These are phyloP conservation scores for Aspergillus sp. DNA, from an alignment of 2,329 filamentous ascomycete species.

Conservation along the genomic window DNA sequence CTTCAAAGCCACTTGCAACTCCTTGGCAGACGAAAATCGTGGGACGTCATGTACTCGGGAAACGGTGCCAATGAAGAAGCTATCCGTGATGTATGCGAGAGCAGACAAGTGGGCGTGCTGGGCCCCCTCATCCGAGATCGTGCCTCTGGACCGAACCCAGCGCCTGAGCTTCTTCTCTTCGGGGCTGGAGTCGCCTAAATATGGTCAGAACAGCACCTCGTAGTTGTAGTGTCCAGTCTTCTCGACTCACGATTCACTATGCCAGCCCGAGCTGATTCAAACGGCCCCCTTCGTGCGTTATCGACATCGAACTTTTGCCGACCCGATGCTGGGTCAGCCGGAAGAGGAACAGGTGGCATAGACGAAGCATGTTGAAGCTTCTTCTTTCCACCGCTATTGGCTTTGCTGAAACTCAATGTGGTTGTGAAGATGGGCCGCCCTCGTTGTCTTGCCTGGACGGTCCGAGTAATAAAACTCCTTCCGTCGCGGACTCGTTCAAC, in stretches of 20 bases:
- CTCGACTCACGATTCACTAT: constrained; percentile 54
- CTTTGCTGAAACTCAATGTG: constrained; percentile 81
- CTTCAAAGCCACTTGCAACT: constrained; percentile 40
- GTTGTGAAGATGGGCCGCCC: constrained; percentile 93
- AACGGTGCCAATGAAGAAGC: constrained; percentile 89
- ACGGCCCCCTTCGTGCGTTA: constrained; percentile 49
- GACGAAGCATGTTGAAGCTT: constrained; percentile 65
- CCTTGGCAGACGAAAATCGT: constrained; percentile 61
- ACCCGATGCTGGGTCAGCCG: constrained; percentile 30
- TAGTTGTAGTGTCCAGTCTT: background rate
- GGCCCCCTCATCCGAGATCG: constrained; percentile 71
- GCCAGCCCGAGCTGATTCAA: constrained; percentile 58
- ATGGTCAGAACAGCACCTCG: constrained; percentile 2
- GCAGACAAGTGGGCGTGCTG: constrained; percentile 80
- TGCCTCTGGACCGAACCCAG: constrained; percentile 54
- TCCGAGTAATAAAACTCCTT: constrained; percentile 83
- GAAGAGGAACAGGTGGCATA: constrained; percentile 55
- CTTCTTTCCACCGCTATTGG: constrained; percentile 53
- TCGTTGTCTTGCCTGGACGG: constrained; percentile 89
- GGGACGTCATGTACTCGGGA: constrained; percentile 77
- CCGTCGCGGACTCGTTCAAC: constrained; percentile 93
- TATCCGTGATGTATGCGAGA: constrained; percentile 89
- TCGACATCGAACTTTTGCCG: constrained; percentile 27
- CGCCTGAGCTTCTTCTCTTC: constrained; percentile 68
- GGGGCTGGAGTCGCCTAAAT: constrained; percentile 44